Base-by-base conservation (phyloP, 768 basidiomycete species). In the Dentipellis fragilis region DNA sequence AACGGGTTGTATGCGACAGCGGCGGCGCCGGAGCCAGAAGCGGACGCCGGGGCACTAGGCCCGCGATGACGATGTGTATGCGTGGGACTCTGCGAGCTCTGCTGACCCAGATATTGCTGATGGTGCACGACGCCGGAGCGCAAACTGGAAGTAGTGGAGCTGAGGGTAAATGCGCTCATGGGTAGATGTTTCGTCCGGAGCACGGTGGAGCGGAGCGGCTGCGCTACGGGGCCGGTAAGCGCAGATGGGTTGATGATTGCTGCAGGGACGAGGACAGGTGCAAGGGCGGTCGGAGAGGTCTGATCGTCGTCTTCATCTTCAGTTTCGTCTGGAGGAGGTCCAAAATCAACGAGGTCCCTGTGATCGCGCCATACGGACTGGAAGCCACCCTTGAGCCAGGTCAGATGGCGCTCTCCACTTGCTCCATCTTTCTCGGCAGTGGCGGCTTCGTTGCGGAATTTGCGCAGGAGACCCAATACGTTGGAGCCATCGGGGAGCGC, bases 311-410 rank as follows among this genome's bases (percentile, higher is more conserved):
- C 62, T 3, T 62, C 64, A 10, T 81, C 82, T 11, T 72, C 69
- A 22, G 21, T 8, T 34, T 77, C 74, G 4, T 81, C 80, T 71
- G 66, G 4, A 76, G 75, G 0, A 74, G 75, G 21, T 70, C 68
- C 51, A 8, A 73, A 71, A 59, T 84, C 82, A 29, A 86, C 68
- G 42, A 87, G 68, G 47, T 78, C 70, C 4, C 72, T 73, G 11
- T 68, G 69, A 42, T 81, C 80, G 11, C 73, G 70, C 77, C 77
- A 82, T 1, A 91, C 74, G 0, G 83, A 78, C 56, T 85, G 78
- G 65, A 91, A 91, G 4, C 94, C 94, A 29, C 94, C 94, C 54
- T 78, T 76, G 51, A 96, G 68, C 84, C 90, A 95, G 34, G 72
- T 75, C 4, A 98, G 75, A 49, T 85, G 75, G 16, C 88, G 52